These are phyloP conservation scores for Alternaria panax DNA, from an alignment of 2,329 filamentous ascomycete genomes.

Conservation along the genomic window DNA sequence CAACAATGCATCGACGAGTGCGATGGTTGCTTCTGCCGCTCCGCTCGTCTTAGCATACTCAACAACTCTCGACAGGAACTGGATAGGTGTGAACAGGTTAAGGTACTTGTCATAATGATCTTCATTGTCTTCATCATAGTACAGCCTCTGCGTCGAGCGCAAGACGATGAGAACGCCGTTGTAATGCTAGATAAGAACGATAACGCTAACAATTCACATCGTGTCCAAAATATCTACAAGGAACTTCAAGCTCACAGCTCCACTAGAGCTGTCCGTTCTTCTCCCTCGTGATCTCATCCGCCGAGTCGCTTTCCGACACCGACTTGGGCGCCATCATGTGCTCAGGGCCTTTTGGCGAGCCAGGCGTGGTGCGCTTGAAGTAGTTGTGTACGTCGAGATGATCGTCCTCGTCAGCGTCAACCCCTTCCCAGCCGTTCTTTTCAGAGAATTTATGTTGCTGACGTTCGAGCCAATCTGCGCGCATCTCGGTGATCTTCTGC, in stretches of 20 bases:
- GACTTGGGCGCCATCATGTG: conserved; percentile 30
- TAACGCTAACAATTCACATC: conserved; percentile 3
- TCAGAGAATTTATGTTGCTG: conserved; percentile 59
- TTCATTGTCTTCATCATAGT: not conserved
- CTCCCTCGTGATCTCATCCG: conserved; percentile 17
- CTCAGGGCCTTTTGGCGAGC: conserved; percentile 18
- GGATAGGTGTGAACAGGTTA: not conserved
- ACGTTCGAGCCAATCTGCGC: conserved; percentile 62
- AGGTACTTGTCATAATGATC: not conserved
- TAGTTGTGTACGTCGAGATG: conserved; percentile 44
- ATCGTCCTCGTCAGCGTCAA: conserved; percentile 42
- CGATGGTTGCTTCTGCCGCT: not conserved
- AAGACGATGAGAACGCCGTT: not conserved
- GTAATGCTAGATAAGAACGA: conserved; percentile 2
- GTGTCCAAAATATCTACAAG: not conserved
- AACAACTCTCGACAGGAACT: not conserved
- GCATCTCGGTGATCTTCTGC: conserved; percentile 84
- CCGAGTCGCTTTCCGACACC: conserved; percentile 18
- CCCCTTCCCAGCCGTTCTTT: conserved; percentile 37
- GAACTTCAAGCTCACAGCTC: not conserved
- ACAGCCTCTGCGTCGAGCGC: not conserved
- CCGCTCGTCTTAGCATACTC: not conserved
- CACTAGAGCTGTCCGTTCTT: conserved; percentile 11
- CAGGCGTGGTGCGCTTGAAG: conserved; percentile 39
- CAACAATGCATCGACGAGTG: not conserved